A percentile compares a stretch with the other conserved stretches of the same genome.
Conservation (phyloP, 1,284 basidiomycete genomes). For the Meripilus lineatus region DNA sequence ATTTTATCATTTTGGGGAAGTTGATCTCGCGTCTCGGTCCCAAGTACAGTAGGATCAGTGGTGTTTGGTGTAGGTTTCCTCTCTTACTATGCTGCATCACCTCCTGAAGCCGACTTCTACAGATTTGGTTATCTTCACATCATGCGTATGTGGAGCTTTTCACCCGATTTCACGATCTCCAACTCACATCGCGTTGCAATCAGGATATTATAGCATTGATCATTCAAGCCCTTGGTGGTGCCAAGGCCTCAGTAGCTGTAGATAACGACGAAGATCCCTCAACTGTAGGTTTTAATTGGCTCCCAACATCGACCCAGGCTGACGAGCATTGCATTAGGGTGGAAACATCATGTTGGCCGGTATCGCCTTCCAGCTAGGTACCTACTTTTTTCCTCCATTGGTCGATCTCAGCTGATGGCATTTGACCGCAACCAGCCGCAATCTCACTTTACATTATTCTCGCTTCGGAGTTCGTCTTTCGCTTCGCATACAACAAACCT, state of each 20-base stretch:
- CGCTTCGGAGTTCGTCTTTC: constrained; percentile 43
- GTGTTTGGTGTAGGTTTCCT: constrained; percentile 17
- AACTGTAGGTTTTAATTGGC: neutral
- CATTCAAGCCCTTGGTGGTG: constrained; percentile 52
- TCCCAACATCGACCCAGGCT: neutral
- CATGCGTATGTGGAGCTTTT: constrained; percentile 29
- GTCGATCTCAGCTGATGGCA: neutral
- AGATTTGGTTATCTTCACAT: constrained; percentile 46
- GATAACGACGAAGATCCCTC: constrained; percentile 16
- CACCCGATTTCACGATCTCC: neutral
- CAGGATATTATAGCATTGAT: constrained; percentile 49
- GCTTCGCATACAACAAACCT: constrained; percentile 37
- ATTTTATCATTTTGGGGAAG: constrained; percentile 47
- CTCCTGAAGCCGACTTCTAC: neutral
- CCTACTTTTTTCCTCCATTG: constrained; percentile 12
- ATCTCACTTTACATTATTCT: constrained; percentile 39
- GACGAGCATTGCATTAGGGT: constrained; percentile 27
- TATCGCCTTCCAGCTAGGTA: constrained; percentile 46
- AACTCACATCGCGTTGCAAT: neutral
- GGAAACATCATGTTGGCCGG: constrained; percentile 49
- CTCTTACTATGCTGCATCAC: neutral
- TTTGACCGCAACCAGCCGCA: constrained; percentile 24
- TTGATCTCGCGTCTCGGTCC: constrained; percentile 41
- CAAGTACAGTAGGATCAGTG: constrained; percentile 43
- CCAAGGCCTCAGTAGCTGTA: constrained; percentile 37